Conservation (phyloP, 805 yeast genomes). For the Naumovozyma baii region DNA sequence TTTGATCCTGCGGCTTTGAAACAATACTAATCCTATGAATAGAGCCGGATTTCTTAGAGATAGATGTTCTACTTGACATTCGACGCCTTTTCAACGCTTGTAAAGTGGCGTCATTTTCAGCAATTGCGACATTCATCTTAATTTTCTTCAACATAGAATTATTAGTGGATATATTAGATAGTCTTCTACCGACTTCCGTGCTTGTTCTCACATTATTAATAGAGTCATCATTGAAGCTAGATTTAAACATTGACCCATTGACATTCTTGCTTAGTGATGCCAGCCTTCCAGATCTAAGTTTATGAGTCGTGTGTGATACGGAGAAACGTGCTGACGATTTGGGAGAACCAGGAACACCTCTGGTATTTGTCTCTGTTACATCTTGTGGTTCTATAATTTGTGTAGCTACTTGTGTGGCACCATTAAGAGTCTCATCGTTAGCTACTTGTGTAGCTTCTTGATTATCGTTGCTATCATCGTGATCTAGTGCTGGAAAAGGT, state of each 20-base stretch:
- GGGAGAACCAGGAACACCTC: slow-evolving; percentile 10
- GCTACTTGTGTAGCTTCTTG: background rate
- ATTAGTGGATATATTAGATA: slow-evolving; percentile 18
- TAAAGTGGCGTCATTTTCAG: slow-evolving; percentile 22
- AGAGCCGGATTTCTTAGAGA: slow-evolving; percentile 20
- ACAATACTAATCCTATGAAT: slow-evolving; percentile 29
- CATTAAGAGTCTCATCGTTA: background rate
- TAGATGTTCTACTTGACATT: slow-evolving; percentile 19
- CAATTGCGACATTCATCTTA: slow-evolving; percentile 9
- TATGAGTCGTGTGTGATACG: background rate
- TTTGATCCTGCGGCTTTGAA: slow-evolving; percentile 14
- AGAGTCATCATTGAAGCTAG: slow-evolving; percentile 9
- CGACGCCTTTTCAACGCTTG: slow-evolving; percentile 25
- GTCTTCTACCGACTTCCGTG: slow-evolving; percentile 11
- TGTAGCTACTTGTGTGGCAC: slow-evolving; percentile 4
- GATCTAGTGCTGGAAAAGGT: background rate
- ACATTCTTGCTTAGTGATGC: slow-evolving; percentile 29
- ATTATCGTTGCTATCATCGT: background rate
- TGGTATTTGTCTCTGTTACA: slow-evolving; percentile 4
- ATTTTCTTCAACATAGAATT: slow-evolving; percentile 11
- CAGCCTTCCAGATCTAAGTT: slow-evolving; percentile 32
- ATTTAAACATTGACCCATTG: slow-evolving; percentile 28
- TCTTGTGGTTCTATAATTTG: slow-evolving; percentile 3
- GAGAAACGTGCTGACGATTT: background rate
- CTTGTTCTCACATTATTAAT: slow-evolving; percentile 1